Base-by-base conservation (phyloP, 1,284 basidiomycete species). In the Kalmanozyma brasiliensis region DNA sequence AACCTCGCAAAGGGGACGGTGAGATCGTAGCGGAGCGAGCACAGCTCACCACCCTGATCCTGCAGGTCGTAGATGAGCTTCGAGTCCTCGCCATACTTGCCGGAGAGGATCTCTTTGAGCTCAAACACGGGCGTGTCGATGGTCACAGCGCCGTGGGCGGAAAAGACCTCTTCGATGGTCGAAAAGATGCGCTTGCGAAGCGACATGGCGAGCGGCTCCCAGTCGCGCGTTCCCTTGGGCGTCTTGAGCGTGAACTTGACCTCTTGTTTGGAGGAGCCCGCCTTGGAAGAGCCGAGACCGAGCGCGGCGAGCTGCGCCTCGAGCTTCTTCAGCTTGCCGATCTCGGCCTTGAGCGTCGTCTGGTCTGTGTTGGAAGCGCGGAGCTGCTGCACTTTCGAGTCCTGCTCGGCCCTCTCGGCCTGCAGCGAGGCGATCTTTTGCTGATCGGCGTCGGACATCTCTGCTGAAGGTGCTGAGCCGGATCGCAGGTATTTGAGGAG, bases 61-160 rank as follows among this genome's bases (percentile, higher is more conserved):
- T 91, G 89, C 49, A 99, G 87, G 84, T 98, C 95, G 83, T 97
- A 98, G 76, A 98, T 98, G 77, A 98, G 89, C 84, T 99, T 98
- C 44, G 90, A 88, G 83, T 98, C 95, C 84, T 98, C 96, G 56
- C 83, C 82, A 37, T 82, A 80, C 84, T 98, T 98, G 68, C 93
- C 95, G 0, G 92, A 88, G 42, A 98, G 85, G 66, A 98, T 90
- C 80, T 98, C 95, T 83, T 94, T 94, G 66, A 95, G 89, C 85
- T 98, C 95, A 78, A 98, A 98, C 17, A 98, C 94, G 57, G 95
- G 95, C 2, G 95, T 98, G 84, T 98, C 95, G 64, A 98, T 92
- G 64, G 92, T 94, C 57, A 89, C 88, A 2, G 90, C 95, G 33
- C 96, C 95, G 81, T 91, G 96, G 14, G 89, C 87, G 53, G 92